Evolutionary conservation across 192 early-diverging fungal genomes (phyloP).

Genomic region (Umbelopsis sp.): DNA sequence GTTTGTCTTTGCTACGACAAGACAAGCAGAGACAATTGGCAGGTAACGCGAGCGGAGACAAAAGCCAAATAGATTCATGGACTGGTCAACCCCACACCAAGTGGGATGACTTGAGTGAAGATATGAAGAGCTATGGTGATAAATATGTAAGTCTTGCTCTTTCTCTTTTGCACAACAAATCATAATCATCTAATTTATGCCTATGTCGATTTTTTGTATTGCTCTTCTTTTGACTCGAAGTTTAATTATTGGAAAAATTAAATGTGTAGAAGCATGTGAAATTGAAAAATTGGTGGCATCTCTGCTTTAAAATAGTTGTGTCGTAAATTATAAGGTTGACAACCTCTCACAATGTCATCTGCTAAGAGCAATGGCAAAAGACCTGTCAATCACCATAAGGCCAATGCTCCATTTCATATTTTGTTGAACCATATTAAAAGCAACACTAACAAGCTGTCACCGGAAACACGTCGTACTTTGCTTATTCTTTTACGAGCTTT

Average conservation of each 20-base stretch:
- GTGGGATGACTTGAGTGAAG: constrained; percentile 51
- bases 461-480: constrained; percentile 23
- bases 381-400: neutral
- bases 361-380: constrained; percentile 7
- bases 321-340: neutral
- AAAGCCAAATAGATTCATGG: constrained; percentile 24
- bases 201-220: neutral
- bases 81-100: constrained; percentile 40
- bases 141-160: constrained; percentile 31
- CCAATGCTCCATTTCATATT: neutral
- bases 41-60: constrained; percentile 17
- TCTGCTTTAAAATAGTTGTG: too few relatives aligned
- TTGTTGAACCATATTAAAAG: neutral
- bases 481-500: constrained; percentile 31
- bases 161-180: neutral
- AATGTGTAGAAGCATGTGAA: constrained; percentile 3
- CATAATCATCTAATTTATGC: neutral
- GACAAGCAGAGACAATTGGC: constrained; percentile 46
- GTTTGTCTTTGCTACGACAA: constrained; percentile 60
- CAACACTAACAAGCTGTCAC: constrained; percentile 1
- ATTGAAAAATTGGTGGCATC: neutral
- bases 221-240: neutral
- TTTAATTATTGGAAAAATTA: constrained; percentile 19
- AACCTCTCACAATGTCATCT: constrained; percentile 17
- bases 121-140: constrained; percentile 50